Evolutionary conservation across 2,329 filamentous ascomycete species (phyloP).

Genomic region (Fusarium camptoceras): DNA sequence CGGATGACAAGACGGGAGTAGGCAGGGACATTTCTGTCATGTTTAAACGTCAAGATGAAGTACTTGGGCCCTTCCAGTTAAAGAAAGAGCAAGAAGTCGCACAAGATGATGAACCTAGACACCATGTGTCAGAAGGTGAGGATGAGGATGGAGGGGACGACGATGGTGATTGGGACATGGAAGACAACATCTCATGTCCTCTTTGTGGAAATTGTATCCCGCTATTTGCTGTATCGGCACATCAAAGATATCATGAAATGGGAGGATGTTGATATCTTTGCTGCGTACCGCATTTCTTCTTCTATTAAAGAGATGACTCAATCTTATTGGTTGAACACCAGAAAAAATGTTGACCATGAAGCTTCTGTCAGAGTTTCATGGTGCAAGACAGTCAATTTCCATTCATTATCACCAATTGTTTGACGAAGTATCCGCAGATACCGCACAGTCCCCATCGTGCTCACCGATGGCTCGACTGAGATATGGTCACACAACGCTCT

Average conservation of each 20-base stretch:
- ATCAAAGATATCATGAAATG: conserved; percentile 56
- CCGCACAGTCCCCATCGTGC: conserved; percentile 12
- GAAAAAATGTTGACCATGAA: neutral
- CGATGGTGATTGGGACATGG: conserved; percentile 48
- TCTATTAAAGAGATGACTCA: neutral
- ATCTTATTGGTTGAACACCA: neutral
- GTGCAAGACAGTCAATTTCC: neutral
- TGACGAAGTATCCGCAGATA: conserved; percentile 4
- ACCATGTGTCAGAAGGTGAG: conserved; percentile 32
- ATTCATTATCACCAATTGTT: neutral
- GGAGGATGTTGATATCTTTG: conserved; percentile 35
- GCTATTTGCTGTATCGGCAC: conserved; percentile 68
- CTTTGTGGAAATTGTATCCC: conserved; percentile 67
- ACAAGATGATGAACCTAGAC: conserved; percentile 45
- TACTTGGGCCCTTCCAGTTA: conserved; percentile 74
- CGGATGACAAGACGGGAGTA: conserved; percentile 61
- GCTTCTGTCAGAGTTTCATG: neutral
- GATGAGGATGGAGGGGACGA: conserved; percentile 35
- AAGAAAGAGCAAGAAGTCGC: conserved; percentile 50
- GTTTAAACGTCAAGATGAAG: conserved; percentile 80
- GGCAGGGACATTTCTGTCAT: conserved; percentile 84
- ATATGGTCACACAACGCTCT: conserved; percentile 35
- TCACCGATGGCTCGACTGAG: conserved; percentile 39
- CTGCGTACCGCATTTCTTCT: neutral
- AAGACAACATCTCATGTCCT: conserved; percentile 54